Evolutionary conservation across 306 rosid genomes (phyloP).

Genomic region (Dalbergia cultrata): DNA sequence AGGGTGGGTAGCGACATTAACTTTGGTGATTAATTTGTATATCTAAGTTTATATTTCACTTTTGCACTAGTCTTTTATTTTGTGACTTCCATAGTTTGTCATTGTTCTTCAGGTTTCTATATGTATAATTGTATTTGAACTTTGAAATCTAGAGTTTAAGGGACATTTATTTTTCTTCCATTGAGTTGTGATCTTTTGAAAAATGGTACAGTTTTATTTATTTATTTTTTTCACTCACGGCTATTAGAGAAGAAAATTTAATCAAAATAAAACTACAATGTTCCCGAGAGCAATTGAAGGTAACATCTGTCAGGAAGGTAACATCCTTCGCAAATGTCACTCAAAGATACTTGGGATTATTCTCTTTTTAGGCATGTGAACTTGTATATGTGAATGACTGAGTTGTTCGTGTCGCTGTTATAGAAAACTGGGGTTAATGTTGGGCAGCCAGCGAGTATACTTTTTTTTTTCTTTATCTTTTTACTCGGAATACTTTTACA

Average conservation of each 20-base stretch:
- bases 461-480: too few relatives aligned
- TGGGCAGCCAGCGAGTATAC: background rate
- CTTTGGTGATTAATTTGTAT: constrained; percentile 33
- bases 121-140: background rate
- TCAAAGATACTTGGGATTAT: background rate
- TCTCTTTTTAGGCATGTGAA: background rate
- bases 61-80: constrained; percentile 3
- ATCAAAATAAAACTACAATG: background rate
- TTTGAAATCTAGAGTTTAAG: background rate
- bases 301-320: background rate
- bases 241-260: background rate
- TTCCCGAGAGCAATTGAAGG: background rate
- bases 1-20: constrained; percentile 38
- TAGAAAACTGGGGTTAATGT: too few relatives aligned
- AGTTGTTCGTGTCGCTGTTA: too few relatives aligned
- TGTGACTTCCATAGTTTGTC: background rate
- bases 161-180: background rate
- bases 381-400: background rate
- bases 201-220: too few relatives aligned
- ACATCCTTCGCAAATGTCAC: background rate
- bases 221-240: background rate
- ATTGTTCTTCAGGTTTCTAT: background rate
- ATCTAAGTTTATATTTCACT: constrained; percentile 21
- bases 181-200: too few relatives aligned
- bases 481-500: background rate